phyloP scores from a whole-genome alignment of 2,329 filamentous ascomycete genomes.

The Verticillium klebahnii region DNA sequence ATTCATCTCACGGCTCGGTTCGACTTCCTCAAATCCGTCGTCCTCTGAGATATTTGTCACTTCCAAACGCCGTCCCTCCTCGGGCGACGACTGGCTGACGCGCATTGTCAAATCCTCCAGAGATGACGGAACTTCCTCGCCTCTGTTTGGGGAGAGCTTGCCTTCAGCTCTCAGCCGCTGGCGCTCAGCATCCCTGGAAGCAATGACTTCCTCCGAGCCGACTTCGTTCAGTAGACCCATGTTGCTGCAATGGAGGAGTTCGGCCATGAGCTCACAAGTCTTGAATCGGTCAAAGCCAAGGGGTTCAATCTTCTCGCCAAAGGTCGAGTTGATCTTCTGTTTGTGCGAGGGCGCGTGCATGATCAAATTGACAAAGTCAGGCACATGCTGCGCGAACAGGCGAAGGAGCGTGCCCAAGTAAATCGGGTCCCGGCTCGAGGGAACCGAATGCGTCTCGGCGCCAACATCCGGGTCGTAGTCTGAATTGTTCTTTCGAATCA shows the following conservation, averaged over 20 bases:
- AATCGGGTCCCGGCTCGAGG: conserved; percentile 86
- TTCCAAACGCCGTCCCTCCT: conserved; percentile 68
- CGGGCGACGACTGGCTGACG: conserved; percentile 39
- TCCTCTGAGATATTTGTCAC: conserved; percentile 80
- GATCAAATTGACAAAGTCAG: conserved; percentile 89
- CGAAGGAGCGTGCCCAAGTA: conserved; percentile 88
- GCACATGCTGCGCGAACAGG: conserved; percentile 84
- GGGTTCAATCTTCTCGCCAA: conserved; percentile 86
- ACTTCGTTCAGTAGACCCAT: conserved; percentile 94
- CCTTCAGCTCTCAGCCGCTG: conserved; percentile 75
- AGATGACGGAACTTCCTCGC: conserved; percentile 34
- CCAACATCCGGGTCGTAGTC: conserved; percentile 95
- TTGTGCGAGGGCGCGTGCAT: conserved; percentile 71
- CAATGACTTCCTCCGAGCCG: conserved; percentile 84
- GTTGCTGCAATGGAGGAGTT: conserved; percentile 95
- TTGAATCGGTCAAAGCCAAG: conserved; percentile 98
- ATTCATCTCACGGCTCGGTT: conserved; percentile 61
- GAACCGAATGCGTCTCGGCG: conserved; percentile 70
- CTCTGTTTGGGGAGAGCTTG: conserved; percentile 45
- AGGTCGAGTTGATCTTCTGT: conserved; percentile 76
- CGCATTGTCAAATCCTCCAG: conserved; percentile 62
- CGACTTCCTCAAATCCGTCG: conserved; percentile 91
- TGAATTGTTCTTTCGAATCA: conserved; percentile 98
- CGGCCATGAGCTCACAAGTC: conserved; percentile 97
- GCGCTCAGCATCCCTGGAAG: conserved; percentile 72